These are phyloP conservation scores for Cucumis melo DNA, from an alignment of 306 rosid genomes.

Conservation along the genomic window DNA sequence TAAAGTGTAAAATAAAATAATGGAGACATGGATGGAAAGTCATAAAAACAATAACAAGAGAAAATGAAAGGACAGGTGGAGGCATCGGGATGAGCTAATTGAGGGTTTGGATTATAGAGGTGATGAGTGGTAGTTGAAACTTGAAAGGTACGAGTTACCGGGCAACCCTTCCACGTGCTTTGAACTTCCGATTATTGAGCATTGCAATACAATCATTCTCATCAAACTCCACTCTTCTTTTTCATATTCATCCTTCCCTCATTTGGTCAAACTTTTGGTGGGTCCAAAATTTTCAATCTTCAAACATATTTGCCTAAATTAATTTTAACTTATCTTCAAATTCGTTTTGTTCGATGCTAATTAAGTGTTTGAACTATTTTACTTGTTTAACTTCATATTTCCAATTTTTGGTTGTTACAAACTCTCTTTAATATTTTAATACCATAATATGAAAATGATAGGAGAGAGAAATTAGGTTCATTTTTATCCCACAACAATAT, in stretches of 20 bases:
- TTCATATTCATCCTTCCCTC: not conserved
- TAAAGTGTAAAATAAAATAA: no score
- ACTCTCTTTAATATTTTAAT: no score
- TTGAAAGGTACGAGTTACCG: not conserved
- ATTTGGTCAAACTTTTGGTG: no score
- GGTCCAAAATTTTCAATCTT: no score
- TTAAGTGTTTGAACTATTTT: no score
- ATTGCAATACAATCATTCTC: not conserved
- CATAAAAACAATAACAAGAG: not conserved
- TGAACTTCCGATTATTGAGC: not conserved
- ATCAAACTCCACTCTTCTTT: not conserved
- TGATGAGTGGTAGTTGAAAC: not conserved
- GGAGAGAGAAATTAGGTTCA: no score
- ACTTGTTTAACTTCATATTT: no score
- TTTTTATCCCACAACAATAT: no score
- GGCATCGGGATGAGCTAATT: not conserved
- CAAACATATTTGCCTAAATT: no score
- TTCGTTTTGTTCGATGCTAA: no score
- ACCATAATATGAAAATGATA: no score
- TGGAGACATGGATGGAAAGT: not conserved
- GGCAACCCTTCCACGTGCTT: not conserved
- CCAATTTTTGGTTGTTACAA: not conserved
- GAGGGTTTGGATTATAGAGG: not conserved
- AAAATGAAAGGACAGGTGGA: not conserved
- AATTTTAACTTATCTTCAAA: no score